These are phyloP conservation scores for Zymoseptoria crescenta DNA, from an alignment of 2,329 filamentous ascomycete species.

Conservation along the genomic window DNA sequence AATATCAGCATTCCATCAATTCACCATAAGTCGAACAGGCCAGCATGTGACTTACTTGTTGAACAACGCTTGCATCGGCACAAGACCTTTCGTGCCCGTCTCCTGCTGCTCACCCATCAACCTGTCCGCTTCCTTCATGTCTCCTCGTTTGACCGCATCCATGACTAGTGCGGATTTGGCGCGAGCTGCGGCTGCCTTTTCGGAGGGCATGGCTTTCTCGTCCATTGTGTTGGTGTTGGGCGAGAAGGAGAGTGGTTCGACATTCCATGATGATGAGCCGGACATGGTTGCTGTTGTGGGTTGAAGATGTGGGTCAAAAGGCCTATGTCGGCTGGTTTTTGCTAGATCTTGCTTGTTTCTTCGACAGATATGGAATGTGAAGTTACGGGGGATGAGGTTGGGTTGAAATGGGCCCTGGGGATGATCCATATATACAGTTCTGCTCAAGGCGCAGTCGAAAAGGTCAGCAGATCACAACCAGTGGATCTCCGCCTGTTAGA, in stretches of 20 bases:
- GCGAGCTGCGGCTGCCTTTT: conserved; percentile 19
- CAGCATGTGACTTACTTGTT: background rate
- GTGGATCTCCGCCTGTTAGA: background rate
- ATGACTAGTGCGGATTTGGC: conserved; percentile 19
- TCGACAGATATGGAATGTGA: background rate
- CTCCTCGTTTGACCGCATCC: conserved; percentile 20
- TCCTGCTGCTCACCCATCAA: conserved; percentile 16
- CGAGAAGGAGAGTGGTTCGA: conserved; percentile 10
- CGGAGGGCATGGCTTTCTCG: conserved; percentile 17
- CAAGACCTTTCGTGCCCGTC: conserved; percentile 4
- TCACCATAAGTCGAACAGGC: background rate
- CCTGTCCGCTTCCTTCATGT: conserved; percentile 20
- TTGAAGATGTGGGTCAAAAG: background rate
- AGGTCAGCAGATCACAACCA: background rate
- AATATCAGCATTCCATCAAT: background rate
- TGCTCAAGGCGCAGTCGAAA: background rate
- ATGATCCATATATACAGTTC: background rate
- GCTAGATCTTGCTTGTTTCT: too few relatives aligned
- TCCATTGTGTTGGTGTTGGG: conserved; percentile 21
- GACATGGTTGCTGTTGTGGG: background rate
- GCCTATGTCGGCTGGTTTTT: background rate
- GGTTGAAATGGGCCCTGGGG: too few relatives aligned
- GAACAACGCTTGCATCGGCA: background rate
- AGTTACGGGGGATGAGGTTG: background rate
- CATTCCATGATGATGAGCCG: conserved; percentile 15